Conservation (phyloP, 1,284 basidiomycete genomes). For the Tilletiopsis washingtonensis region DNA sequence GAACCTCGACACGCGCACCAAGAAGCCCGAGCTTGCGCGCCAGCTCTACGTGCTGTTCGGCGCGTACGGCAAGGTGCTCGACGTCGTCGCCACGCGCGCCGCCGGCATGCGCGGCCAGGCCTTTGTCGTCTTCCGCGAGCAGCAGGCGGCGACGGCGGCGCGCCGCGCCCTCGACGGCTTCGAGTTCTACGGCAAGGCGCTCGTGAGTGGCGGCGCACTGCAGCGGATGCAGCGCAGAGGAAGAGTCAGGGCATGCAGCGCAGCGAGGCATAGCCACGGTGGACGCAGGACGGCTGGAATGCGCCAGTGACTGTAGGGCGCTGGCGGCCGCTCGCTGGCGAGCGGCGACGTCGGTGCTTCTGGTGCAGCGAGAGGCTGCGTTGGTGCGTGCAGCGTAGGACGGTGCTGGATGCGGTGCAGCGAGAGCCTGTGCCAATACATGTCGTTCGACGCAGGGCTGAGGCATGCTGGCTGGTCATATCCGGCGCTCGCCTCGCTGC, state of each 20-base stretch:
- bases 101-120: slow-evolving; percentile 87
- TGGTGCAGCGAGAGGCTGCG: too few relatives aligned
- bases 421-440: too few relatives aligned
- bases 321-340: neutral
- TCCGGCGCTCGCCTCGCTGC: too few relatives aligned
- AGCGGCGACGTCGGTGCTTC: neutral
- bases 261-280: too few relatives aligned
- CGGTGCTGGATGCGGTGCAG: too few relatives aligned
- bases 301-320: neutral
- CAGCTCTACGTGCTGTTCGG: slow-evolving; percentile 86
- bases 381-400: too few relatives aligned
- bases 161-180: slow-evolving; percentile 83
- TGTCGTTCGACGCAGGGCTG: too few relatives aligned
- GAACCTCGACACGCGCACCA: slow-evolving; percentile 86
- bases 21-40: slow-evolving; percentile 77
- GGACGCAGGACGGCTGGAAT: too few relatives aligned
- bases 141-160: slow-evolving; percentile 78
- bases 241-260: neutral
- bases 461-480: too few relatives aligned
- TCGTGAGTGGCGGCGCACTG: too few relatives aligned
- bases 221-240: too few relatives aligned
- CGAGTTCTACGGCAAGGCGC: slow-evolving; percentile 81
- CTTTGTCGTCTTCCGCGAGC: slow-evolving; percentile 87
- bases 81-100: slow-evolving; percentile 85
- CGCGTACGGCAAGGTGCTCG: slow-evolving; percentile 84